phyloP scores from a whole-genome alignment of 768 basidiomycete genomes.

The Sutorius australiensis region DNA sequence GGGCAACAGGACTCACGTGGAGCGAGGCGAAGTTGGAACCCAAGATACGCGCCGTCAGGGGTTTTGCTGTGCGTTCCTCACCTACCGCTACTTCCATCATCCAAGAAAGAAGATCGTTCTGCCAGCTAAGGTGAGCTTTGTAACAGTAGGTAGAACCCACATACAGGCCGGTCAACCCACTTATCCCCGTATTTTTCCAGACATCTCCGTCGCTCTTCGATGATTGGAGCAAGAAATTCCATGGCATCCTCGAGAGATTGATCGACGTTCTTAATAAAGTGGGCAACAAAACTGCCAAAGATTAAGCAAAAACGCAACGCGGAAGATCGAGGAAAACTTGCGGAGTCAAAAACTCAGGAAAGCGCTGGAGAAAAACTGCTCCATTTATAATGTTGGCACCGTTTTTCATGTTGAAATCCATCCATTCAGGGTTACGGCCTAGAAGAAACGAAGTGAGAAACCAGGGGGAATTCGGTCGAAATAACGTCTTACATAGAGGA shows the following conservation, averaged over 20 bases:
- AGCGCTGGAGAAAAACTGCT: background rate
- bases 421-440: slow-evolving; percentile 42
- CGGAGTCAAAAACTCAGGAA: background rate
- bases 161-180: slow-evolving; percentile 33
- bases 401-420: slow-evolving; percentile 24
- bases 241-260: slow-evolving; percentile 4
- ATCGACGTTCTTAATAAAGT: background rate
- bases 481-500: slow-evolving; percentile 36
- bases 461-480: background rate
- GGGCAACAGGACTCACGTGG: slow-evolving; percentile 14
- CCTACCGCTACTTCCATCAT: slow-evolving; percentile 26
- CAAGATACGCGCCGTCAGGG: slow-evolving; percentile 24
- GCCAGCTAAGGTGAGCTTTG: background rate
- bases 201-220: slow-evolving; percentile 26
- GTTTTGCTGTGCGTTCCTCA: slow-evolving; percentile 12
- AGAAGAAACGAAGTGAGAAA: background rate
- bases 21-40: slow-evolving; percentile 17
- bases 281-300: background rate
- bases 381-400: background rate
- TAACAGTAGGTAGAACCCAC: slow-evolving; percentile 1
- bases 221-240: slow-evolving; percentile 26
- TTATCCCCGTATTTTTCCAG: slow-evolving; percentile 23
- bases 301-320: background rate
- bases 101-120: slow-evolving; percentile 34
- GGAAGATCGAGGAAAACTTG: background rate